Conservation (phyloP, 495 filamentous ascomycete species). For the Tuber microsphaerosporum region DNA sequence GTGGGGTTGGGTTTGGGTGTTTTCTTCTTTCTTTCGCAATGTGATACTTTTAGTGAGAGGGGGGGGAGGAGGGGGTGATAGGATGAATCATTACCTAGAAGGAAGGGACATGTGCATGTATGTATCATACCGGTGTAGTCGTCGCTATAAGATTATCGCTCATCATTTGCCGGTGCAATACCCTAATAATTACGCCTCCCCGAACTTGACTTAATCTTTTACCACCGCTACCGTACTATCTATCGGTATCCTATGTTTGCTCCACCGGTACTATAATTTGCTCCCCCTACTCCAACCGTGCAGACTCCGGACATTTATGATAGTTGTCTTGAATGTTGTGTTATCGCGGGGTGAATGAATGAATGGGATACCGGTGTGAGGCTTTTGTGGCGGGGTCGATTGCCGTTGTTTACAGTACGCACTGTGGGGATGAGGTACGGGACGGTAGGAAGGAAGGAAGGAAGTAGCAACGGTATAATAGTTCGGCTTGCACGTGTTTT, state of each 20-base stretch:
- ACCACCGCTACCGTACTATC: not conserved
- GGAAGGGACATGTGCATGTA: not conserved
- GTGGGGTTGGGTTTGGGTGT: not conserved
- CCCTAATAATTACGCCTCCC: not conserved
- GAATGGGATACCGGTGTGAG: not conserved
- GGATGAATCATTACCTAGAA: not conserved
- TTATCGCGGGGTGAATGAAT: not conserved
- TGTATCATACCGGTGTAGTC: not conserved
- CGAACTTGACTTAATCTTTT: not conserved
- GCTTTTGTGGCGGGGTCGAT: not conserved
- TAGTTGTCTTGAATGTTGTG: too few relatives aligned
- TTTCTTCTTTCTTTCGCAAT: not conserved
- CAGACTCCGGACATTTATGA: too few relatives aligned
- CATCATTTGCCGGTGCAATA: not conserved
- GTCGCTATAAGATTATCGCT: too few relatives aligned
- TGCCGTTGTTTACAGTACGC: not conserved
- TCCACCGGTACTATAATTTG: not conserved
- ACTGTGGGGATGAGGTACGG: not conserved
- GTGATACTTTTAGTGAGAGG: not conserved
- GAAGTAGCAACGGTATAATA: too few relatives aligned
- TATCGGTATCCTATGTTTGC: not conserved
- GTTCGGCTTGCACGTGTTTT: not conserved
- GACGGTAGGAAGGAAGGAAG: too few relatives aligned
- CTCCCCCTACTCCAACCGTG: not conserved
- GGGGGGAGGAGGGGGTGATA: not conserved